Evolutionary conservation across 2,329 filamentous ascomycete species (phyloP).

Genomic region (Aspergillus arachidicola): DNA sequence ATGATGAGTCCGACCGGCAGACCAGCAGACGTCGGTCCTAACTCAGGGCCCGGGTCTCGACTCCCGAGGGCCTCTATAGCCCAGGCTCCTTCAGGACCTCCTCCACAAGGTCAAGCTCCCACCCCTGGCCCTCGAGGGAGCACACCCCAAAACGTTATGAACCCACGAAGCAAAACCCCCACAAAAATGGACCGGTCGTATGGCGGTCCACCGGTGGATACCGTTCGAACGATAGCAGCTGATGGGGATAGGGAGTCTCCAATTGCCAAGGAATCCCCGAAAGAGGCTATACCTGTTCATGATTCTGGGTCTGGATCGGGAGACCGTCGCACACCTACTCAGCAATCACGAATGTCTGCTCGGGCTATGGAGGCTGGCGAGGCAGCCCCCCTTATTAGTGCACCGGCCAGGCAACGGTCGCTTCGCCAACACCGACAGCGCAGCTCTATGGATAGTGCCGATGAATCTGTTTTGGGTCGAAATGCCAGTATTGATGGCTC

Average conservation of each 20-base stretch:
- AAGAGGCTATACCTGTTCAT: slow-evolving; percentile 38
- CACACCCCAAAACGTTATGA: slow-evolving; percentile 32
- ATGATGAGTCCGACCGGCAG: slow-evolving; percentile 33
- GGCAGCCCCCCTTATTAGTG: slow-evolving; percentile 46
- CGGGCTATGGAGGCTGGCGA: slow-evolving; percentile 51
- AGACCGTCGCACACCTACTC: slow-evolving; percentile 67
- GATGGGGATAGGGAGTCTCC: slow-evolving; percentile 53
- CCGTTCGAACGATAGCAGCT: slow-evolving; percentile 43
- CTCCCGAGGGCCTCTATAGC: slow-evolving; percentile 62
- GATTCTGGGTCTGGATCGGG: slow-evolving; percentile 58
- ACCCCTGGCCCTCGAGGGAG: slow-evolving; percentile 59
- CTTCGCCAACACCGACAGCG: slow-evolving; percentile 62
- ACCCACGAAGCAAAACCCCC: slow-evolving; percentile 53
- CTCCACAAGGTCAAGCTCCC: slow-evolving; percentile 66
- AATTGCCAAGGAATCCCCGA: slow-evolving; percentile 47
- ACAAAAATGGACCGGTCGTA: slow-evolving; percentile 52
- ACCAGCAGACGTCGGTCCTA: slow-evolving; percentile 33
- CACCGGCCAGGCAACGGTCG: slow-evolving; percentile 51
- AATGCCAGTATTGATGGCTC: slow-evolving; percentile 44
- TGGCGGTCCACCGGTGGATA: slow-evolving; percentile 45
- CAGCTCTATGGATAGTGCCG: slow-evolving; percentile 69
- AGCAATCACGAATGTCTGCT: slow-evolving; percentile 48
- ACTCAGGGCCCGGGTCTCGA: slow-evolving; percentile 53
- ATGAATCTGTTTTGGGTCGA: slow-evolving; percentile 56
- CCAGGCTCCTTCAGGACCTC: slow-evolving; percentile 64